phyloP scores from a whole-genome alignment of 371 early-diverging fungal species.

The Lichtheimia ramosa region DNA sequence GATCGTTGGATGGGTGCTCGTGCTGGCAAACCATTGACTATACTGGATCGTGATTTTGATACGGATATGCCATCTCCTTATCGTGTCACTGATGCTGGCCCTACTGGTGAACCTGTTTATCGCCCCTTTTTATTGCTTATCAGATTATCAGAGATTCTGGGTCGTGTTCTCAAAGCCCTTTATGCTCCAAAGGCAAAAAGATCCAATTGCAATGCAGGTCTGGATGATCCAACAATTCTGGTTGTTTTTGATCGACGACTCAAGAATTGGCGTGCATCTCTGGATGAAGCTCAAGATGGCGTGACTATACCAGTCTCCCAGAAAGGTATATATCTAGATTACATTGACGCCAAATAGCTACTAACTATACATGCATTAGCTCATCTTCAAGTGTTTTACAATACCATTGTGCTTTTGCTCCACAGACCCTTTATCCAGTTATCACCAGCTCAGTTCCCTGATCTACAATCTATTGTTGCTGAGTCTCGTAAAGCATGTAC shows the following conservation, averaged over 20 bases:
- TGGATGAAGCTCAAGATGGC: slow-evolving; percentile 26
- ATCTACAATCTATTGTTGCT: slow-evolving; percentile 24
- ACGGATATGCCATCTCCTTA: slow-evolving; percentile 35
- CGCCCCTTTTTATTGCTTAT: slow-evolving; percentile 34
- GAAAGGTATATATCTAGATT: slow-evolving; percentile 25
- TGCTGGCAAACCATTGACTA: slow-evolving; percentile 50
- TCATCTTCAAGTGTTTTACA: slow-evolving; percentile 52
- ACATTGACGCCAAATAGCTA: slow-evolving; percentile 8
- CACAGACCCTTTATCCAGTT: slow-evolving; percentile 56
- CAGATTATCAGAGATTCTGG: slow-evolving; percentile 45
- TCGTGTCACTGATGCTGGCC: slow-evolving; percentile 28
- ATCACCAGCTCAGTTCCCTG: slow-evolving; percentile 16
- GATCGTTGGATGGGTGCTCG: slow-evolving; percentile 59
- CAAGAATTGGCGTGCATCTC: slow-evolving; percentile 32
- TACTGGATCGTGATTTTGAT: slow-evolving; percentile 53
- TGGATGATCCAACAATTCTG: slow-evolving; percentile 45
- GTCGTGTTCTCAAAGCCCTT: slow-evolving; percentile 40
- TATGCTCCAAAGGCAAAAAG: slow-evolving; percentile 48
- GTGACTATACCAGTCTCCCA: slow-evolving; percentile 25
- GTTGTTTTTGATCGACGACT: slow-evolving; percentile 46
- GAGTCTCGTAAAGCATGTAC: slow-evolving; percentile 34
- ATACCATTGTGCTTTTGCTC: slow-evolving; percentile 50
- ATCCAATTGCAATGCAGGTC: slow-evolving; percentile 35
- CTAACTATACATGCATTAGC: slow-evolving; percentile 15
- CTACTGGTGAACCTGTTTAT: slow-evolving; percentile 23